These are phyloP conservation scores for Musa schizocarpa DNA, from an alignment of 176 grass and related monocot species.

Conservation along the genomic window DNA sequence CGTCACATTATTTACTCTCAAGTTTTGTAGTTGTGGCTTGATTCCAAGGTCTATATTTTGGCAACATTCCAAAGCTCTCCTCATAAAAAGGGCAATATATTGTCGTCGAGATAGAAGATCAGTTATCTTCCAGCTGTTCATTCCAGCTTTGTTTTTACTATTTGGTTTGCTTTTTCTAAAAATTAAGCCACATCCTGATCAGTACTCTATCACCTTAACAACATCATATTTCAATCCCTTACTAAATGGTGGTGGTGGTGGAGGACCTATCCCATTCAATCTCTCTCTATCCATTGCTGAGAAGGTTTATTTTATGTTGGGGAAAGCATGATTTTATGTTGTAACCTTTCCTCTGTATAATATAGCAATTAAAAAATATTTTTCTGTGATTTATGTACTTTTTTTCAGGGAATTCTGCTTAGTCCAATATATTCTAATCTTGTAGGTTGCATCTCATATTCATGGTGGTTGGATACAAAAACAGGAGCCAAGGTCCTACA, in stretches of 20 bases:
- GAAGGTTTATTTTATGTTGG: slow-evolving; percentile 22
- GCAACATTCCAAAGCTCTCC: slow-evolving; percentile 34
- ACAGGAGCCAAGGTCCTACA: slow-evolving; percentile 27
- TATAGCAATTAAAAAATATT: too few relatives aligned
- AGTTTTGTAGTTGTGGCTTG: slow-evolving; percentile 25
- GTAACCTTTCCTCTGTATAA: background rate
- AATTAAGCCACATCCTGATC: slow-evolving; percentile 43
- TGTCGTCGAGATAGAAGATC: slow-evolving; percentile 35
- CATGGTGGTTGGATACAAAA: slow-evolving; percentile 45
- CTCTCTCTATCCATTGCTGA: slow-evolving; percentile 32
- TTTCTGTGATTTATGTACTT: too few relatives aligned
- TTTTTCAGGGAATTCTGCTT: background rate
- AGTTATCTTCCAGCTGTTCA: slow-evolving; percentile 36
- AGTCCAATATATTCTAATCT: background rate
- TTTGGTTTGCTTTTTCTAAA: slow-evolving; percentile 38
- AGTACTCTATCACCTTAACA: slow-evolving; percentile 29
- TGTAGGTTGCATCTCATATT: slow-evolving; percentile 35
- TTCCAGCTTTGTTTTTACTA: slow-evolving; percentile 35
- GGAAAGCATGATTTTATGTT: background rate
- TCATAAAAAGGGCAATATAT: slow-evolving; percentile 36
- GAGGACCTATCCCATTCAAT: slow-evolving; percentile 42
- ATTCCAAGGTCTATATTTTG: slow-evolving; percentile 30
- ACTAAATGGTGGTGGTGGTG: slow-evolving; percentile 33
- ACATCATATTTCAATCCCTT: slow-evolving; percentile 47
- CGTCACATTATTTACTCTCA: slow-evolving; percentile 14